Evolutionary conservation across 805 yeast species (phyloP).

Genomic region (Lipomyces oligophaga): DNA sequence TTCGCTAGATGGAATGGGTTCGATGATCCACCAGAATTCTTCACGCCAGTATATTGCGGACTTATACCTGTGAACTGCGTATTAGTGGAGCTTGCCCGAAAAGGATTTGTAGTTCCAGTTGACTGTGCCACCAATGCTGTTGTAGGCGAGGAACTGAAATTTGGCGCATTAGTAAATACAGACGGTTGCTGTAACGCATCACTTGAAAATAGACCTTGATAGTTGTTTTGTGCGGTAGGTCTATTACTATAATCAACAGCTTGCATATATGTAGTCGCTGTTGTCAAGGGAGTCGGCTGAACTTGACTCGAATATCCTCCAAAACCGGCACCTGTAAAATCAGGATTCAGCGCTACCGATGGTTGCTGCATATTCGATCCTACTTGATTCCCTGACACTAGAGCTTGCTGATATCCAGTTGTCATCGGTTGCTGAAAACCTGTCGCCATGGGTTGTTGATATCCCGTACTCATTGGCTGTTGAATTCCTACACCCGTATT

Average conservation of each 20-base stretch:
- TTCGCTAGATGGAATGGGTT: slow-evolving; percentile 19
- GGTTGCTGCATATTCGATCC: slow-evolving; percentile 19
- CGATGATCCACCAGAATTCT: slow-evolving; percentile 1
- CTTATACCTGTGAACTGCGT: slow-evolving; percentile 13
- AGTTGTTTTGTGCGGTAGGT: slow-evolving; percentile 18
- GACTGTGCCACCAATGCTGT: slow-evolving; percentile 13
- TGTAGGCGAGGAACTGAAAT: slow-evolving; percentile 1
- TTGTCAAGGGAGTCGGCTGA: slow-evolving; percentile 29
- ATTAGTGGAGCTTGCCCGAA: slow-evolving; percentile 19
- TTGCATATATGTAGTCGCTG: too few relatives aligned
- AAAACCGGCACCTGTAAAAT: slow-evolving; percentile 32
- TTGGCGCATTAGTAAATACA: slow-evolving; percentile 2
- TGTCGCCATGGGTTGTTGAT: slow-evolving; percentile 19
- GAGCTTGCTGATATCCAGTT: slow-evolving; percentile 1
- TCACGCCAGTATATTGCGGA: slow-evolving; percentile 20
- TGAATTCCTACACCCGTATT: slow-evolving; percentile 8
- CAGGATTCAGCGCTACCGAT: slow-evolving; percentile 15
- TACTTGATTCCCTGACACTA: background rate
- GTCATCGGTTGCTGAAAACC: slow-evolving; percentile 13
- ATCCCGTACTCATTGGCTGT: slow-evolving; percentile 24
- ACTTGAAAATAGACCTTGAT: slow-evolving; percentile 60
- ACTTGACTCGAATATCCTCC: slow-evolving; percentile 30
- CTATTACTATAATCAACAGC: background rate
- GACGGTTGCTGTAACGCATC: slow-evolving; percentile 33
- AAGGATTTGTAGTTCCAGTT: slow-evolving; percentile 26